Evolutionary conservation across 805 yeast species (phyloP).

Genomic region (Saturnispora silvae): DNA sequence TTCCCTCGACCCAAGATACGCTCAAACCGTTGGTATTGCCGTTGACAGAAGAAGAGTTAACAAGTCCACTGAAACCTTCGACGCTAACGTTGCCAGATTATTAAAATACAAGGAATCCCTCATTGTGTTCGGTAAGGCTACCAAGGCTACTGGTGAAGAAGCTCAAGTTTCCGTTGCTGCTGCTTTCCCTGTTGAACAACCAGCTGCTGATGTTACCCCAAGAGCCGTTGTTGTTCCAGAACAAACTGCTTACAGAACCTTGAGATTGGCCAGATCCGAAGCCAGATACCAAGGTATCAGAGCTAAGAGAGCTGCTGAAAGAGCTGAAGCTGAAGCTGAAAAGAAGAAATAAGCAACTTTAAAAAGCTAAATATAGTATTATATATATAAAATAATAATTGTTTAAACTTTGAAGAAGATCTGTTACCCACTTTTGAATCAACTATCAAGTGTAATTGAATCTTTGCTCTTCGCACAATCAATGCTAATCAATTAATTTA

Average conservation of each 20-base stretch:
- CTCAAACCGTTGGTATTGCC: slow-evolving; percentile 97
- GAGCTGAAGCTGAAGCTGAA: slow-evolving; percentile 99
- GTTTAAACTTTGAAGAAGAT: slow-evolving; percentile 4
- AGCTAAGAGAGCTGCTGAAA: slow-evolving; percentile 94
- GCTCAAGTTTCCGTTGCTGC: slow-evolving; percentile 60
- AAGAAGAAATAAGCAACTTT: slow-evolving; percentile 74
- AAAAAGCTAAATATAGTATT: slow-evolving; percentile 1
- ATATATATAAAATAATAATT: slow-evolving; percentile 5
- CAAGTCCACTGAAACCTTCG: slow-evolving; percentile 93
- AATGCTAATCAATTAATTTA: no score
- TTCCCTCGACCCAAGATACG: slow-evolving; percentile 87
- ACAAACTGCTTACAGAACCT: slow-evolving; percentile 79
- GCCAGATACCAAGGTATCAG: slow-evolving; percentile 92
- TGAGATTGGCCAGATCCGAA: slow-evolving; percentile 90
- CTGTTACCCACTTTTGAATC: not conserved
- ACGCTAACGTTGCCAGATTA: slow-evolving; percentile 91
- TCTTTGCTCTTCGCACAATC: no score
- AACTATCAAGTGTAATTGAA: not conserved
- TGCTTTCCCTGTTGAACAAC: slow-evolving; percentile 86
- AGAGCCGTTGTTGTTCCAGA: slow-evolving; percentile 79
- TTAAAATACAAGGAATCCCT: slow-evolving; percentile 92
- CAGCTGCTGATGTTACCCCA: slow-evolving; percentile 60
- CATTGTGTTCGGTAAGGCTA: slow-evolving; percentile 89
- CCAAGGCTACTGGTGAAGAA: slow-evolving; percentile 58
- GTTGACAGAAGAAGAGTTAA: slow-evolving; percentile 99